A percentile compares a stretch with the other conserved stretches of the same genome.
phyloP scores from a whole-genome alignment of 1,284 basidiomycete species.

The Cystobasidiaceae sp. region DNA sequence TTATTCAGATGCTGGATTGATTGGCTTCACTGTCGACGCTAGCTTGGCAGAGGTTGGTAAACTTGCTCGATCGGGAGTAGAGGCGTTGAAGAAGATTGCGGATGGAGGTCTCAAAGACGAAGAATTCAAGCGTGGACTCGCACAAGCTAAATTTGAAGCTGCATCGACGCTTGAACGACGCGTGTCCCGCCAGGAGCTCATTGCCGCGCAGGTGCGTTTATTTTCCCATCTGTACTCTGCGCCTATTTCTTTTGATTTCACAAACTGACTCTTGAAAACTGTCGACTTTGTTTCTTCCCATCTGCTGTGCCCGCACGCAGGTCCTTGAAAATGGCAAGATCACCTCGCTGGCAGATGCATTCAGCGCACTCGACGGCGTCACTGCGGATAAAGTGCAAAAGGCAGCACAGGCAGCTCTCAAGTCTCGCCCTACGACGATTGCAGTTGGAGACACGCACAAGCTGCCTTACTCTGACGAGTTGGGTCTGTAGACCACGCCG shows the following conservation, averaged over 20 bases:
- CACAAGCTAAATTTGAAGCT: conserved; percentile 77
- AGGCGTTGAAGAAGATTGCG: conserved; percentile 60
- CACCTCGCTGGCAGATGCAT: conserved; percentile 41
- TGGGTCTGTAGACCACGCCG: conserved; percentile 17
- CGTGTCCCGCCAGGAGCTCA: conserved; percentile 34
- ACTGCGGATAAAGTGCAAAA: conserved; percentile 44
- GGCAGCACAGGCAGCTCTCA: conserved; percentile 51
- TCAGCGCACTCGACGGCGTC: conserved; percentile 42
- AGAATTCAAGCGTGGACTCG: conserved; percentile 69
- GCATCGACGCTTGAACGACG: conserved; percentile 64
- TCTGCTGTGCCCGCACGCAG: conserved; percentile 10
- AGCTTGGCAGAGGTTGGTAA: conserved; percentile 55
- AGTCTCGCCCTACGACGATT: conserved; percentile 75
- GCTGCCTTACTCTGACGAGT: conserved; percentile 63
- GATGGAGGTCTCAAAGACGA: conserved; percentile 58
- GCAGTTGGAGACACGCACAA: conserved; percentile 69
- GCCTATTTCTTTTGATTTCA: not conserved
- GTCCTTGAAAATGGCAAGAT: conserved; percentile 45
- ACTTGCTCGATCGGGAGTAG: conserved; percentile 58
- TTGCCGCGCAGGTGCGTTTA: conserved; percentile 36
- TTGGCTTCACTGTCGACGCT: conserved; percentile 71
- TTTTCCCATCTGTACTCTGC: not conserved
- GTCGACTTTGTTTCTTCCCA: not conserved
- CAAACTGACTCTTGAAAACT: not conserved
- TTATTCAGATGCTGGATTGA: conserved; percentile 82